Base-by-base conservation (phyloP, 371 early-diverging fungal species). In the Rhizopus stolonifer region DNA sequence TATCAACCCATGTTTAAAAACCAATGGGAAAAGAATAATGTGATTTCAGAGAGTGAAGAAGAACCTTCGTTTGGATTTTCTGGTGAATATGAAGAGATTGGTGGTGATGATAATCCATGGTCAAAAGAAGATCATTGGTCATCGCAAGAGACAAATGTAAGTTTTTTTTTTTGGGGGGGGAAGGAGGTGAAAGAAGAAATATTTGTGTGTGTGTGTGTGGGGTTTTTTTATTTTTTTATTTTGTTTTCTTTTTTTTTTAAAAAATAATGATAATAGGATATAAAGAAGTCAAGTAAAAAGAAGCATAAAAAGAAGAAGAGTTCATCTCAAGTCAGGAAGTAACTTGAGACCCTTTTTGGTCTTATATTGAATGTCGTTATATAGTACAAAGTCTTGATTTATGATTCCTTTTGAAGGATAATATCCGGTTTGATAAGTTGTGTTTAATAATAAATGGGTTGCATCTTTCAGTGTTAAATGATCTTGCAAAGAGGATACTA, bases 31-130 rank as follows among this genome's bases (percentile, higher is more conserved):
- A 38, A 49, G n/a, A 31, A 43, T 47, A 56, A 23, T 36, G 47
- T 62, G 8, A 43, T 46, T 15, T 64, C 69, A 0, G 60, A 65
- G n/a, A 64, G 69, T 24, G 65, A 64, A 25, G 64, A 64, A 31
- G 69, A 43, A 18, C 42, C 46, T 32, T 13, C 56, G 11, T 52
- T 55, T 52, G 49, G 26, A 31, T 36, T 17, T 29, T 14, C 10
- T 18, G 46, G 43, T 3, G 47, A 31, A 14, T 69, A 69, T 57
- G 70, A 69, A 29, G 70, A 69, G 29, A 69, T 69, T 49, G 58
- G 60, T 8, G 60, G 48, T 4, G 50, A 21, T 31, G 53, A 53
- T 2, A 66, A 65, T 43, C 66, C 66, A 8, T 70, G 70, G 64
- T 60, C 63, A 3, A 38, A 25, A 21, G 42, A 42, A 42, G 42